phyloP scores from a whole-genome alignment of 768 basidiomycete species.

The Collybia sp. region DNA sequence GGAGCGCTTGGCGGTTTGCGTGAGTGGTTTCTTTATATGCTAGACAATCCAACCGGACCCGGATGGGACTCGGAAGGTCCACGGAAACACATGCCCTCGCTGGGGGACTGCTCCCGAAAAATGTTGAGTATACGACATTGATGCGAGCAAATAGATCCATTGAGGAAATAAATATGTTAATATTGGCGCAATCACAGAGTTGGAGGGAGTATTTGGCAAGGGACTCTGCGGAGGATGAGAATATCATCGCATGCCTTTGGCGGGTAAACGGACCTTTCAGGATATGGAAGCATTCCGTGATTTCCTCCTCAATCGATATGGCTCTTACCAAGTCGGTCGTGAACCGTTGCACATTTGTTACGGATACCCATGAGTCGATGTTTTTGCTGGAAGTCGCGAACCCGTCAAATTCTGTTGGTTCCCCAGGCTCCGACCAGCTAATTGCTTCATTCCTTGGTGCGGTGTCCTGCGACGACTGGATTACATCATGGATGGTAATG shows the following conservation, averaged over 20 bases:
- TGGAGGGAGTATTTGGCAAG: constrained; percentile 44
- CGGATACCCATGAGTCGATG: constrained; percentile 62
- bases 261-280: constrained; percentile 48
- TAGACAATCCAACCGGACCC: constrained; percentile 74
- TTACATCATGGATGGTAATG: constrained; percentile 17
- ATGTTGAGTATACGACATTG: constrained; percentile 74
- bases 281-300: constrained; percentile 58
- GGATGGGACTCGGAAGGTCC: constrained; percentile 51
- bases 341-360: constrained; percentile 49
- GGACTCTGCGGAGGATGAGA: constrained; percentile 34
- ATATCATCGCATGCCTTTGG: neutral
- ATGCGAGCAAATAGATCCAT: constrained; percentile 77
- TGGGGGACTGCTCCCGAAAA: constrained; percentile 90
- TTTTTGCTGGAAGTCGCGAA: constrained; percentile 13
- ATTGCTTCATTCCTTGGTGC: neutral
- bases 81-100: constrained; percentile 92
- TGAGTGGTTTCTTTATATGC: constrained; percentile 47
- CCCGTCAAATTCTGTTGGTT: neutral
- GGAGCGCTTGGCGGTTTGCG: constrained; percentile 65
- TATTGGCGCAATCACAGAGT: constrained; percentile 60
- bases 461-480: constrained; percentile 8
- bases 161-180: constrained; percentile 79
- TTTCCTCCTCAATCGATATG: constrained; percentile 63
- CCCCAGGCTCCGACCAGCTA: neutral
- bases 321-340: constrained; percentile 7